These are phyloP conservation scores for Syzygium aqueum DNA, from an alignment of 345 rosid species.

Conservation along the genomic window DNA sequence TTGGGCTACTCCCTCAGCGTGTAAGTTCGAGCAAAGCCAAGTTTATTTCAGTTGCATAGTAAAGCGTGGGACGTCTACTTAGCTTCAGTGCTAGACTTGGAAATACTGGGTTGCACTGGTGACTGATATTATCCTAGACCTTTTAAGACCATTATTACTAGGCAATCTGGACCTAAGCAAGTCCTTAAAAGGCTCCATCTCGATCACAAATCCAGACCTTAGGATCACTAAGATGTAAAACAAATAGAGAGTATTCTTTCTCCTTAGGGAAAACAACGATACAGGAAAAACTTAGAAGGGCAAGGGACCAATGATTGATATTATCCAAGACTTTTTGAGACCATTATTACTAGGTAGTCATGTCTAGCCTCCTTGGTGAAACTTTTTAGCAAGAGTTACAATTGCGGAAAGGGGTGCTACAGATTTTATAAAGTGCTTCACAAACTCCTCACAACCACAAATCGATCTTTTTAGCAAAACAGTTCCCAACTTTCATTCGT, in stretches of 20 bases:
- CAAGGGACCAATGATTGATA: neutral
- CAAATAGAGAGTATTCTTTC: no score
- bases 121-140: no score
- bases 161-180: no score
- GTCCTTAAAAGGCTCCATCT: no score
- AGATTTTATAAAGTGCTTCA: neutral
- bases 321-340: neutral
- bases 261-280: no score
- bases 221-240: no score
- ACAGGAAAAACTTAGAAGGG: no score
- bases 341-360: neutral
- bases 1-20: no score
- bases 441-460: neutral
- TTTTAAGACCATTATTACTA: no score
- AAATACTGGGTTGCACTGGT: neutral
- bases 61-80: neutral
- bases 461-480: neutral
- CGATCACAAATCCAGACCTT: no score
- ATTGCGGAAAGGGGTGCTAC: neutral
- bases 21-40: no score
- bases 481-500: neutral
- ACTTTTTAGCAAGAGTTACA: neutral
- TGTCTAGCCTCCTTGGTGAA: neutral
- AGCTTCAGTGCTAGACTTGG: neutral
- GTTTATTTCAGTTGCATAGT: no score